Base-by-base conservation (phyloP, 352 stramenopile species). In the Elongisporangium prolatum region DNA sequence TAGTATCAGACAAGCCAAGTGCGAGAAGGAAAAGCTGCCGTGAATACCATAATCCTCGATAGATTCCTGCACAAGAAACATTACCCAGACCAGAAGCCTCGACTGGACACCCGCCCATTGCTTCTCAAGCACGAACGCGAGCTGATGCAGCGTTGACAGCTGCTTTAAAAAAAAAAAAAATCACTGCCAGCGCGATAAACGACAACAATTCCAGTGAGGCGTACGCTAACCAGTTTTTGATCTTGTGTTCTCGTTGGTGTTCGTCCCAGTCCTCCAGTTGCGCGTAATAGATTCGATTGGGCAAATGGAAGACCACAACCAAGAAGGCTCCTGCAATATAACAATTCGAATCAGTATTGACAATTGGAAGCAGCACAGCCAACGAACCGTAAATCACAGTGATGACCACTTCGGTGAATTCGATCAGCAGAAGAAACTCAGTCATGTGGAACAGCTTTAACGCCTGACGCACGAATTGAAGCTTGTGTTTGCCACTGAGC, bases 191-290 rank as follows among this genome's bases (percentile, higher is more conserved):
- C 10, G 67, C 22, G 40, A 75, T 2, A 50, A 84, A 56, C 4
- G 69, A 74, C 16, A 52, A 53, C 10, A 73, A 20, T 54, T 80
- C 69, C 2, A 84, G 63, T 14, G 62, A 11, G 4, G 61, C 67
- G 58, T 77, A 75, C 11, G 64, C 37, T 22, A 73, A 44, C 21
- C 68, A 52, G 18, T 38, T 74, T 7, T 51, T 6, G 7, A 74
- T 52, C 7, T 64, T 62, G 2, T n/a, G 13, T 0, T 59, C 17
- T 4, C 71, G 47, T 10, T 58, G 54, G 0, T 48, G 34, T 1
- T 54, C 48, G 40, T 63, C 52, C 2, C 64, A 11, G 2, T 44
- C 57, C 22, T 57, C 51, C 5, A 71, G 28, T 24, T 61, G 57
- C 25, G 54, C 22, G 49, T 71, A 69, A 57, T 56, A 74, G 8